Evolutionary conservation across 1,284 basidiomycete species (phyloP).

Genomic region (Cutaneotrichosporon cyanovorans): DNA sequence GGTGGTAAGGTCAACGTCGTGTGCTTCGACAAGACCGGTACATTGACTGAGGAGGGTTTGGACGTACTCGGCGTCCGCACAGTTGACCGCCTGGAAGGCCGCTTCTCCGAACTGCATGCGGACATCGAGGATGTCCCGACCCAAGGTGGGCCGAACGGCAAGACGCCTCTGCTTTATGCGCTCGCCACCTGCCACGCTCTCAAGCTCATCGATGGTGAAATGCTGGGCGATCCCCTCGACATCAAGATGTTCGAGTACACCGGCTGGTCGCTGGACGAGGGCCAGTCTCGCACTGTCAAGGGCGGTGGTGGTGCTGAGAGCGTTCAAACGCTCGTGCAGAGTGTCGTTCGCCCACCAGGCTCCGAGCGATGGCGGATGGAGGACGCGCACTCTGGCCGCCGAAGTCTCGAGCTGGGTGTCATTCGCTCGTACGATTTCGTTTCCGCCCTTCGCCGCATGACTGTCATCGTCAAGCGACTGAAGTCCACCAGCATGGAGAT

Average conservation of each 20-base stretch:
- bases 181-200: constrained; percentile 94
- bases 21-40: constrained; percentile 99
- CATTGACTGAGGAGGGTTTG: constrained; percentile 93
- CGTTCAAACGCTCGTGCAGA: constrained; percentile 88
- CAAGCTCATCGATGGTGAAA: constrained; percentile 80
- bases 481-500: constrained; percentile 94
- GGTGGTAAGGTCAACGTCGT: constrained; percentile 96
- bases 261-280: constrained; percentile 92
- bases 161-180: constrained; percentile 81
- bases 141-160: constrained; percentile 53
- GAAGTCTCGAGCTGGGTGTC: constrained; percentile 88
- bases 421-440: constrained; percentile 97
- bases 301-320: constrained; percentile 55
- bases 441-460: constrained; percentile 88
- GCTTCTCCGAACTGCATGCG: constrained; percentile 85
- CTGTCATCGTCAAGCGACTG: constrained; percentile 90
- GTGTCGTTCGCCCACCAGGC: constrained; percentile 90
- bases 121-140: constrained; percentile 78
- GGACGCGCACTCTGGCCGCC: constrained; percentile 67
- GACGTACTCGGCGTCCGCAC: constrained; percentile 89
- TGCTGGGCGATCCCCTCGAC: constrained; percentile 93
- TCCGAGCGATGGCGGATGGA: constrained; percentile 81
- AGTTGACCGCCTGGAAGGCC: constrained; percentile 61
- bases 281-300: constrained; percentile 54
- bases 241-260: constrained; percentile 98